Evolutionary conservation across 2,329 filamentous ascomycete genomes (phyloP).

Genomic region (Sarocladium strictum): DNA sequence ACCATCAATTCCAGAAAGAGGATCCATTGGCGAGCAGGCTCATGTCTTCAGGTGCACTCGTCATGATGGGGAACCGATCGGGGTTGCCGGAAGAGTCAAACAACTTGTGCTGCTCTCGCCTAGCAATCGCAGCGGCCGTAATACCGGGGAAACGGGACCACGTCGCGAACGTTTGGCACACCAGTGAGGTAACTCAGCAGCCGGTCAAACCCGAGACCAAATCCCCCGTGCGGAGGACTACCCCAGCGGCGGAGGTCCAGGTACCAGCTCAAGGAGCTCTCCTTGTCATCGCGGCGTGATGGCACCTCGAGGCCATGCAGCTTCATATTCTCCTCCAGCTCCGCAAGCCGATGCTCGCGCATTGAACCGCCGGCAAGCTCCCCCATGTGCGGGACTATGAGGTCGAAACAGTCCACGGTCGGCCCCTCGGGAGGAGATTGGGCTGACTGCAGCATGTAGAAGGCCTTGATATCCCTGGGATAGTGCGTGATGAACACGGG

Average conservation of each 20-base stretch:
- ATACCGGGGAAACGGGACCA: constrained; percentile 80
- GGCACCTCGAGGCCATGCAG: constrained; percentile 51
- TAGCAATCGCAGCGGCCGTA: constrained; percentile 36
- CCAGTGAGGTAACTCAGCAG: constrained; percentile 79
- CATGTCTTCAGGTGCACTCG: not conserved
- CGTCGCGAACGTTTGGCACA: constrained; percentile 75
- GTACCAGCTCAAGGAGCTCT: constrained; percentile 67
- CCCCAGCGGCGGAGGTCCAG: constrained; percentile 83
- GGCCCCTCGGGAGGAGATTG: constrained; percentile 22
- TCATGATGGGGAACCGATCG: not conserved
- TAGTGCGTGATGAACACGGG: constrained; percentile 94
- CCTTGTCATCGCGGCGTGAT: constrained; percentile 21
- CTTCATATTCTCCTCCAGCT: constrained; percentile 66
- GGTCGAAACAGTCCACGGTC: constrained; percentile 86
- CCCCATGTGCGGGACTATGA: constrained; percentile 78
- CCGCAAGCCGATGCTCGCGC: constrained; percentile 71
- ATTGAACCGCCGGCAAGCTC: constrained; percentile 86
- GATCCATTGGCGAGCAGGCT: not conserved
- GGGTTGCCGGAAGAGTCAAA: not conserved
- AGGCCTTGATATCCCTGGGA: constrained; percentile 82
- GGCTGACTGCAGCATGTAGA: constrained; percentile 54
- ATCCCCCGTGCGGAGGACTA: constrained; percentile 86
- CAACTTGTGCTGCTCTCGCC: not conserved
- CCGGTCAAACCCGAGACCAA: constrained; percentile 85
- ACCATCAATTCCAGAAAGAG: not conserved